Percentiles rank a stretch among this genome's conserved stretches.
Evolutionary conservation across 129 eudicot species (phyloP).

Genomic region (Flaveria linearis): DNA sequence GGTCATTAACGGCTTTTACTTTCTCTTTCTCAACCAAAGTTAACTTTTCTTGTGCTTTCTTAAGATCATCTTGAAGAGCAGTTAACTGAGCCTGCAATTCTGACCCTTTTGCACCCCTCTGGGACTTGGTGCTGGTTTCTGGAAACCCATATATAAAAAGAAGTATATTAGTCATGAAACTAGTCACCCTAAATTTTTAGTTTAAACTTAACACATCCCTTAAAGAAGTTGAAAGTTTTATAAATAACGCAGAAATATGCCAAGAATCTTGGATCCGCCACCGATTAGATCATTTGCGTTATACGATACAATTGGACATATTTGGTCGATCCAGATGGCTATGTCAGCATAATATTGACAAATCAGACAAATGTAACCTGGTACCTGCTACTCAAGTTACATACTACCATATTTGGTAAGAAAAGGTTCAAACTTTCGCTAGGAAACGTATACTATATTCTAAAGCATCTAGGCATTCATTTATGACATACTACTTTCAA

Average conservation of each 20-base stretch:
- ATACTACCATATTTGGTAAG: not conserved
- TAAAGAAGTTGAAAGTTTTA: too few relatives aligned
- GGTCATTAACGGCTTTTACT: constrained; percentile 55
- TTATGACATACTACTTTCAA: too few relatives aligned
- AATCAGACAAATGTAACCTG: not conserved
- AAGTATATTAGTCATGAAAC: constrained; percentile 14
- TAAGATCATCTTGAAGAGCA: constrained; percentile 74
- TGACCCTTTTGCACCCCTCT: constrained; percentile 45
- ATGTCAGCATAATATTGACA: not conserved
- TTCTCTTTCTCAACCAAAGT: constrained; percentile 70
- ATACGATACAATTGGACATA: too few relatives aligned
- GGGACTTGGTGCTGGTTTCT: constrained; percentile 66
- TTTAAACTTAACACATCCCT: too few relatives aligned
- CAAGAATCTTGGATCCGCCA: constrained; percentile 5
- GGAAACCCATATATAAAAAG: constrained; percentile 9
- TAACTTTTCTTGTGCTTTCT: constrained; percentile 74
- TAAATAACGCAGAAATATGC: not conserved
- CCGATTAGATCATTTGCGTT: not conserved
- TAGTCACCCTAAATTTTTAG: not conserved
- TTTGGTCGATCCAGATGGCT: too few relatives aligned
- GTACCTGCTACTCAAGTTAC: not conserved
- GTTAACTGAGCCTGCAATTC: constrained; percentile 73
- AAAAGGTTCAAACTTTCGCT: too few relatives aligned
- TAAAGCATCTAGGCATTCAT: too few relatives aligned
- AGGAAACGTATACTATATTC: not conserved